phyloP scores from a whole-genome alignment of 306 rosid genomes.

The Cyclanthera cordifolia region DNA sequence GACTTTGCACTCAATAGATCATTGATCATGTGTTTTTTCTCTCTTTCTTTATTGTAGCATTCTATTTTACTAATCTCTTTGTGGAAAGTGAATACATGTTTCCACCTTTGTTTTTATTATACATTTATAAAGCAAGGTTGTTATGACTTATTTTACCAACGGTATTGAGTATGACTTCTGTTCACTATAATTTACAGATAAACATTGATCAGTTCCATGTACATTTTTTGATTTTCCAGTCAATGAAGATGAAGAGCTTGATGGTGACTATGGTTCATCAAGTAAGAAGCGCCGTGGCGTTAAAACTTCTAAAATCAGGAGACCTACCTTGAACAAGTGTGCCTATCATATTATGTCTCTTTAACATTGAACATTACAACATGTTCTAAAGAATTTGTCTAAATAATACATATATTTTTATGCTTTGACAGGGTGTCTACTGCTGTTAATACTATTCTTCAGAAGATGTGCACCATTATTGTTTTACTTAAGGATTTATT shows the following conservation, averaged over 20 bases:
- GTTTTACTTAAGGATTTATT: conserved; percentile 83
- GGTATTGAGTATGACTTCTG: neutral
- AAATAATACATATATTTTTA: neutral
- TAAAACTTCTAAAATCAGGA: conserved; percentile 57
- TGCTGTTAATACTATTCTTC: conserved; percentile 75
- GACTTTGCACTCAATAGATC: neutral
- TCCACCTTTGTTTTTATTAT: neutral
- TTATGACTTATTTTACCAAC: neutral
- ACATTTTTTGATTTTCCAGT: conserved; percentile 26
- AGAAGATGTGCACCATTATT: conserved; percentile 87
- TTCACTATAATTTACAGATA: neutral
- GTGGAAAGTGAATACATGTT: neutral
- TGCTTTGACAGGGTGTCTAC: conserved; percentile 57
- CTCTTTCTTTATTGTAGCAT: neutral
- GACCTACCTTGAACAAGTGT: conserved; percentile 60
- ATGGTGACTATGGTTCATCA: conserved; percentile 66
- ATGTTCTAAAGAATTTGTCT: neutral
- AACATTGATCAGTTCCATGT: conserved; percentile 2
- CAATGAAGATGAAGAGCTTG: conserved; percentile 65
- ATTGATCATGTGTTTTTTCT: neutral
- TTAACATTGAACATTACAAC: conserved; percentile 7
- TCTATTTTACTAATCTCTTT: neutral
- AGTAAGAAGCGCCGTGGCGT: conserved; percentile 69
- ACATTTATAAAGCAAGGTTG: neutral
- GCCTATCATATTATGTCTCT: conserved; percentile 18